Evolutionary conservation across 164 flowering plant genomes (phyloP).

Genomic region (Vitis labrusca): DNA sequence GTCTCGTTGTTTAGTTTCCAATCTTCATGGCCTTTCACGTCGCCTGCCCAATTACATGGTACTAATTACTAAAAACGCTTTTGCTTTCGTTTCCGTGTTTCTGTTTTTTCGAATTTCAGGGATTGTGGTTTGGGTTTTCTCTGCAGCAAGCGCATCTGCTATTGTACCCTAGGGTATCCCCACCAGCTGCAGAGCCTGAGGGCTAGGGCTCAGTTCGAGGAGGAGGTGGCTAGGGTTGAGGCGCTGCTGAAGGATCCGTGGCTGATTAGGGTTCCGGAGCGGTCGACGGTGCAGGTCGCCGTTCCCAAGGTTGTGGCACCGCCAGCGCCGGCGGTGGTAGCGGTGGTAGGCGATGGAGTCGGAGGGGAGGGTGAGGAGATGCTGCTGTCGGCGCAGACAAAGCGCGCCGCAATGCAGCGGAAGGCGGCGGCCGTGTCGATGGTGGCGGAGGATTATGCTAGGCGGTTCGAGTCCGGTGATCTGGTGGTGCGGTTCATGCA

Average conservation of each 20-base stretch:
- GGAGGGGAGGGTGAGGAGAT: constrained; percentile 39
- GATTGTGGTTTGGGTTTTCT: too few species aligned
- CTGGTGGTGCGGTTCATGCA: constrained; percentile 35
- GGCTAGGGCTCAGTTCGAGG: constrained; percentile 42
- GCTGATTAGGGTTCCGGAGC: constrained; percentile 38
- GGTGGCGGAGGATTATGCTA: constrained; percentile 79
- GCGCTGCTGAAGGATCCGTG: constrained; percentile 63
- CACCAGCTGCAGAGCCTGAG: constrained; percentile 37
- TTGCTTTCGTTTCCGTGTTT: constrained; percentile 15
- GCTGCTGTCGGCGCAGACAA: constrained; percentile 57
- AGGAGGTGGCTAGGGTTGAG: constrained; percentile 52
- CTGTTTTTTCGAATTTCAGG: not conserved
- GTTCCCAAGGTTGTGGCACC: constrained; percentile 63
- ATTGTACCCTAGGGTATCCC: constrained; percentile 54
- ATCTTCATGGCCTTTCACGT: constrained; percentile 92
- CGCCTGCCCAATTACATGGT: constrained; percentile 99
- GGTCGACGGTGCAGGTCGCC: constrained; percentile 64
- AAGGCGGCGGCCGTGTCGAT: constrained; percentile 67
- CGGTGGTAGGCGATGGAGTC: constrained; percentile 16
- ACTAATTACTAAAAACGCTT: constrained; percentile 10
- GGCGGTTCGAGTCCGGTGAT: constrained; percentile 75
- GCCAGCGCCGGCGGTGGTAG: constrained; percentile 28
- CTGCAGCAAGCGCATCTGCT: too few species aligned
- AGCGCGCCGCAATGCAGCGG: constrained; percentile 70
- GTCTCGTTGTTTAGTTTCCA: not conserved